A percentile compares a stretch with the other conserved stretches of the same genome.
phyloP scores from a whole-genome alignment of 2,329 filamentous ascomycete genomes.

The Arthrinium phaeospermum region DNA sequence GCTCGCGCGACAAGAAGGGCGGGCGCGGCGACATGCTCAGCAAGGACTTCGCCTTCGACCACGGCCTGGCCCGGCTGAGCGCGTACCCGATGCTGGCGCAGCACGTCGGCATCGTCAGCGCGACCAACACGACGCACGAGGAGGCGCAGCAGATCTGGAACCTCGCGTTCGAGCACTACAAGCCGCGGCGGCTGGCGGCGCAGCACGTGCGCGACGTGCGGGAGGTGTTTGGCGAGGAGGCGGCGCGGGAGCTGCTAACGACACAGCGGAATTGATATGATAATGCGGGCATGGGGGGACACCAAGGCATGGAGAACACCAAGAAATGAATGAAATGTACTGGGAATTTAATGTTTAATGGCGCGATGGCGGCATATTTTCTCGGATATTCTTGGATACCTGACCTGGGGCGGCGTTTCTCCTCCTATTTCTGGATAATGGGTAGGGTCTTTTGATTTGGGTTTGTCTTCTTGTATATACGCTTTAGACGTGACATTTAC shows the following conservation, averaged over 20 bases:
- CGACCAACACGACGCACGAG: slow-evolving; percentile 36
- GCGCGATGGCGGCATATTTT: neutral
- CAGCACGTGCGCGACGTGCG: slow-evolving; percentile 32
- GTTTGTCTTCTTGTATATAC: neutral
- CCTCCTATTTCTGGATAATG: neutral
- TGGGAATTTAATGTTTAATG: slow-evolving; percentile 6
- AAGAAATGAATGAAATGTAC: neutral
- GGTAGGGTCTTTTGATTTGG: neutral
- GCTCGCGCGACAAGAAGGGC: slow-evolving; percentile 26
- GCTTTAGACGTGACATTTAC: neutral
- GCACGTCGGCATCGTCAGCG: slow-evolving; percentile 37
- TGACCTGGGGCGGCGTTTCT: neutral
- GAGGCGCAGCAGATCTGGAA: slow-evolving; percentile 40
- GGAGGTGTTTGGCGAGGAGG: slow-evolving; percentile 33
- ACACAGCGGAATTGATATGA: neutral
- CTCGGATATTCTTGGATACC: neutral
- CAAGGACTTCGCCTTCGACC: slow-evolving; percentile 37
- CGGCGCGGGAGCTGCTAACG: slow-evolving; percentile 11
- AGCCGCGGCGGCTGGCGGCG: slow-evolving; percentile 28
- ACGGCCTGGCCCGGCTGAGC: slow-evolving; percentile 37
- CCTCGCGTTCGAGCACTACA: slow-evolving; percentile 39
- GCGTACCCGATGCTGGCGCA: slow-evolving; percentile 42
- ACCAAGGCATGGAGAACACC: neutral
- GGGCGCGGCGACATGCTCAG: slow-evolving; percentile 40
- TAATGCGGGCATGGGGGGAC: neutral